phyloP scores from a whole-genome alignment of 2,329 filamentous ascomycete genomes.

The Geosmithia flava region DNA sequence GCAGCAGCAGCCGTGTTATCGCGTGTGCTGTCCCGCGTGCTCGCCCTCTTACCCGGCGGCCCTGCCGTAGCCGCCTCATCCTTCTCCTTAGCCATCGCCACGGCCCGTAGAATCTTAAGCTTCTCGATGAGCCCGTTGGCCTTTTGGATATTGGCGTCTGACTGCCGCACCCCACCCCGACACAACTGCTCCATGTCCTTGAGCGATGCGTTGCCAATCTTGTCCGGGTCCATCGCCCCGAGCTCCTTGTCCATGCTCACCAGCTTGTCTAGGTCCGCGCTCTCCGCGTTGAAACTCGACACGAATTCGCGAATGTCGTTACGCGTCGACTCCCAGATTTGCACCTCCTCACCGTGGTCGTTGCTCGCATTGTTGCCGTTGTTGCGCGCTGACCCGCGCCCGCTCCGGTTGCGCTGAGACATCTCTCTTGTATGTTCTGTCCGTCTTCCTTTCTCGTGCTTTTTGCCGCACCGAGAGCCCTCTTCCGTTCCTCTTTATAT shows the following conservation, averaged over 20 bases:
- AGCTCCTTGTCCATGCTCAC: constrained; percentile 26
- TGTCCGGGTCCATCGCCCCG: constrained; percentile 23
- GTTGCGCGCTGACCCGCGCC: constrained; percentile 29
- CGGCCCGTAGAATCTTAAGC: constrained; percentile 27
- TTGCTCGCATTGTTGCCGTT: constrained; percentile 18
- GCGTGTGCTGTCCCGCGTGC: constrained; percentile 7
- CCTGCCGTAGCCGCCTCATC: constrained; percentile 9
- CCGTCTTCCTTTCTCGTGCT: background rate
- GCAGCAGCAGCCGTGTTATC: background rate
- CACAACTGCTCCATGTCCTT: constrained; percentile 29
- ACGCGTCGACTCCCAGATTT: constrained; percentile 29
- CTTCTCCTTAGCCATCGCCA: constrained; percentile 30
- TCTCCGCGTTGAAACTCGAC: constrained; percentile 26
- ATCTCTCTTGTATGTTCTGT: constrained; percentile 1
- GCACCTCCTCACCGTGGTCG: constrained; percentile 27
- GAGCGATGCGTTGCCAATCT: constrained; percentile 22
- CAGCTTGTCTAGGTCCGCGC: constrained; percentile 24
- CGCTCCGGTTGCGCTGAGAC: constrained; percentile 23
- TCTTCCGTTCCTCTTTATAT: no score
- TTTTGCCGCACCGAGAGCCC: no score
- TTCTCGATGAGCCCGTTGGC: constrained; percentile 27
- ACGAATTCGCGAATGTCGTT: constrained; percentile 25
- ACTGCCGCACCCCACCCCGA: constrained; percentile 26
- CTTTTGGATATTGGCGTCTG: constrained; percentile 22
- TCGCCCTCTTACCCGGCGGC: constrained; percentile 9